Conservation (phyloP, 108 stramenopile species). For the Pseudonitzschia multistriata region DNA sequence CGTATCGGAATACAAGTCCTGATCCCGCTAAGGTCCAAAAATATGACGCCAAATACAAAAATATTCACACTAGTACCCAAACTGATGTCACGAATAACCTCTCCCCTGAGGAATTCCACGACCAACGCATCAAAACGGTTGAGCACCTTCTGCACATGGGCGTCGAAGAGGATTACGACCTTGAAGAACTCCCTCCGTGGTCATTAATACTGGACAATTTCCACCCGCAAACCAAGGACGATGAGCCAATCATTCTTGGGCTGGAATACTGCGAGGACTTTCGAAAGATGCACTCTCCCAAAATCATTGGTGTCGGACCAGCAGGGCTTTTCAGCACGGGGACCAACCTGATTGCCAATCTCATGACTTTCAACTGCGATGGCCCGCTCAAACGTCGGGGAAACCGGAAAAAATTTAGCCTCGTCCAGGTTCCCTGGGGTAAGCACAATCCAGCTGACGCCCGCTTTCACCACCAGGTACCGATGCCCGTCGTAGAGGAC, state of each 20-base stretch:
- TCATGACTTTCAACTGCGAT: constrained; percentile 66
- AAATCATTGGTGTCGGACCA: constrained; percentile 17
- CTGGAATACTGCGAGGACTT: constrained; percentile 19
- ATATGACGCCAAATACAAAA: too few relatives aligned
- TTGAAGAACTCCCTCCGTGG: constrained; percentile 25
- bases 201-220: constrained; percentile 23
- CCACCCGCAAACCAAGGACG: neutral
- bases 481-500: constrained; percentile 25
- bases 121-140: neutral
- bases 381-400: constrained; percentile 9
- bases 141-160: neutral
- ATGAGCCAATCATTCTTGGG: constrained; percentile 34
- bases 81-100: too few relatives aligned
- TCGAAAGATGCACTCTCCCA: constrained; percentile 11
- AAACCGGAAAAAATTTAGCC: neutral
- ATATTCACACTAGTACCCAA: too few relatives aligned
- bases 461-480: constrained; percentile 35
- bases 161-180: neutral
- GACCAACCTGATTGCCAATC: constrained; percentile 71
- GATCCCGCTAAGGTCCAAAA: too few relatives aligned
- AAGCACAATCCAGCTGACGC: constrained; percentile 73
- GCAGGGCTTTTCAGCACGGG: constrained; percentile 88
- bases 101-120: neutral
- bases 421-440: constrained; percentile 47
- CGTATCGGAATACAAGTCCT: too few relatives aligned